Percentiles rank a stretch among this genome's conserved stretches.
Conservation (phyloP, 2,329 filamentous ascomycete species). For the Diplodia sapinea region DNA sequence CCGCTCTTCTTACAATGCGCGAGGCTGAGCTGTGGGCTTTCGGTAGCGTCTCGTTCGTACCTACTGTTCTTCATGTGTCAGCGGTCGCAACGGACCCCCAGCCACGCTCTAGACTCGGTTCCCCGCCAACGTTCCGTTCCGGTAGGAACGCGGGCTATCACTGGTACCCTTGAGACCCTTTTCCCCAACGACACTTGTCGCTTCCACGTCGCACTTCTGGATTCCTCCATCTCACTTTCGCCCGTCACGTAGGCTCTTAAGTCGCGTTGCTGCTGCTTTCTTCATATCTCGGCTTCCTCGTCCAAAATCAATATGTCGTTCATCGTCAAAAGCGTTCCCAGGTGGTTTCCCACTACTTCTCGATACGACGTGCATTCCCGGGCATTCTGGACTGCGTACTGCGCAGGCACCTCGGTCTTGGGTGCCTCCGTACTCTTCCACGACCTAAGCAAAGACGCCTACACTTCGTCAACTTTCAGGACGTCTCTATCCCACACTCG, state of each 20-base stretch:
- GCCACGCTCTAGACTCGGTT: constrained; percentile 3
- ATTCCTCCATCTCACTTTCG: neutral
- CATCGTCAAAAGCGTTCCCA: neutral
- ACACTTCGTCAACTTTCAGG: neutral
- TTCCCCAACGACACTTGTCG: neutral
- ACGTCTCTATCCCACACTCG: neutral
- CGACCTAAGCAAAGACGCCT: neutral
- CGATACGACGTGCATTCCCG: neutral
- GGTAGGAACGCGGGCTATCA: constrained; percentile 17
- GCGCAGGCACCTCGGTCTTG: constrained; percentile 11
- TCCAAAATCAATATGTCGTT: neutral
- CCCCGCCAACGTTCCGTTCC: constrained; percentile 23
- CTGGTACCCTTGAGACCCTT: neutral
- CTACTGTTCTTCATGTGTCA: neutral
- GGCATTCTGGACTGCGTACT: constrained; percentile 17
- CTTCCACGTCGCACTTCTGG: neutral
- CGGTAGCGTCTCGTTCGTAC: neutral
- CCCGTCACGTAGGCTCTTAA: no score
- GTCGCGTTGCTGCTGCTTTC: neutral
- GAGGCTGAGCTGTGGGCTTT: neutral
- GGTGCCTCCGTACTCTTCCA: constrained; percentile 8
- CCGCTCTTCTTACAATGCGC: neutral
- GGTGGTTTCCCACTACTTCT: constrained; percentile 6
- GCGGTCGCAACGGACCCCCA: constrained; percentile 3
- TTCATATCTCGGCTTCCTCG: neutral